Evolutionary conservation across 2,329 filamentous ascomycete species (phyloP), one percentile per base, ranked within the genome.

Genomic region (Grosmannia serpens): DNA sequence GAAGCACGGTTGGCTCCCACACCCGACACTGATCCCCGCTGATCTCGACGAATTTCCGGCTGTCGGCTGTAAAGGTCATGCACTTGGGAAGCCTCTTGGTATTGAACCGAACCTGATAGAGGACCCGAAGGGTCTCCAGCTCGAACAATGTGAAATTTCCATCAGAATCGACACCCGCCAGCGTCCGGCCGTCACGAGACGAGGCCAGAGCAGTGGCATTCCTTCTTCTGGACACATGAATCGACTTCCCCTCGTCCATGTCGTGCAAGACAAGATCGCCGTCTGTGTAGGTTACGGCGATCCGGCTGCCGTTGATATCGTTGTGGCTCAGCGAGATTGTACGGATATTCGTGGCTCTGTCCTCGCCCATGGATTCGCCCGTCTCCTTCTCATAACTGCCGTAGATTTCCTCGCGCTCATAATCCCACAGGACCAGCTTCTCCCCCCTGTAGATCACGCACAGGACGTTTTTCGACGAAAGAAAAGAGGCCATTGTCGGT

Each of bases 1-100:
- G 60, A 1, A 68, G 62, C 15, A 65, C 63, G 1, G 64, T 53
- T 0, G 66, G 66, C 10, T 64, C 62, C 66, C 67, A 68, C 3
- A 68, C 57, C 6, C 63, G 58, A 27, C 65, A 64, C n/a, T 66
- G 64, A 0, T 55, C 24, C 3, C 51, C 61, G 0, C 65, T 53
- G n/a, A 67, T 59, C 22, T 66, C 62, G n/a, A 69, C 58, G 17
- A 67, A 51, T 3, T 63, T 62, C 1, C 59, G 58, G 13, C 33
- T 61, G 26, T 68, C 66, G 0, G 56, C 26, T 0, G 64, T 65
- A 22, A 67, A 67, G 6, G 49, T 29, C 1, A 69, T 38, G 11
- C 33, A 55, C 15, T 61, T 59, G 0, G 60, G 58, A 13, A 59
- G n/a, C 27, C 0, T 31, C 59, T 13, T 9, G 5, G 27, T 51